Evolutionary conservation across 2,329 filamentous ascomycete species (phyloP).

Genomic region (Xylariaceae sp.): DNA sequence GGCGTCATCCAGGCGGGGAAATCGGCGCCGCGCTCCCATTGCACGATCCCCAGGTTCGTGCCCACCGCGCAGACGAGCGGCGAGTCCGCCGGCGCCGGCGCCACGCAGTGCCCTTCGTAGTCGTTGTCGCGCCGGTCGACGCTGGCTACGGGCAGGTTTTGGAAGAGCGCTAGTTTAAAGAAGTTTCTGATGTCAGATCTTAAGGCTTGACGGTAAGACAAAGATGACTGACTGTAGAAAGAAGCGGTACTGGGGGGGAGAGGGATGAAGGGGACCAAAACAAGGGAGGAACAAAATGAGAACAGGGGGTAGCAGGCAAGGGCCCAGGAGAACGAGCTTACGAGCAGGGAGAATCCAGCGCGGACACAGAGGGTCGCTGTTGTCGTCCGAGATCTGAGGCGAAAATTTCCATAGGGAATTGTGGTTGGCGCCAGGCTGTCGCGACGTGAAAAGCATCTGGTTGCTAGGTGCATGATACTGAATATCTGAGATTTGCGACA

Average conservation of each 20-base stretch:
- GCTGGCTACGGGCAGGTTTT: constrained; percentile 8
- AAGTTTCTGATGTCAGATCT: neutral
- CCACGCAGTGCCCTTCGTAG: constrained; percentile 45
- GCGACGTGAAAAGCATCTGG: constrained; percentile 6
- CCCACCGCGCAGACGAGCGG: constrained; percentile 54
- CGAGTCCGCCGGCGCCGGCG: constrained; percentile 49
- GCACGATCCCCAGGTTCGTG: constrained; percentile 54
- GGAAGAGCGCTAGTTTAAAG: neutral
- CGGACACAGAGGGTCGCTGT: constrained; percentile 4
- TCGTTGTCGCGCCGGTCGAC: constrained; percentile 36
- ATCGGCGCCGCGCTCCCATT: constrained; percentile 42
- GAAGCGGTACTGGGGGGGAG: neutral
- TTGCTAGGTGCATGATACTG: constrained; percentile 52
- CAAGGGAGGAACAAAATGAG: neutral
- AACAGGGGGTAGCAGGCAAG: neutral
- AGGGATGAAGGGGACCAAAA: neutral
- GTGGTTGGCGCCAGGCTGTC: neutral
- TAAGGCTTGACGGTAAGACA: neutral
- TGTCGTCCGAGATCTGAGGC: neutral
- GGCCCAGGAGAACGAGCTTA: neutral
- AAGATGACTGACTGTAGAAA: neutral
- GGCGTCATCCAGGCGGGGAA: constrained; percentile 44
- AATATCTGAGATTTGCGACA: constrained; percentile 52
- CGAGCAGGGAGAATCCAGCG: constrained; percentile 5
- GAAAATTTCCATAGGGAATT: neutral